Conservation (phyloP, 2,329 filamentous ascomycete species). For the Pezizomycotina sp. region DNA sequence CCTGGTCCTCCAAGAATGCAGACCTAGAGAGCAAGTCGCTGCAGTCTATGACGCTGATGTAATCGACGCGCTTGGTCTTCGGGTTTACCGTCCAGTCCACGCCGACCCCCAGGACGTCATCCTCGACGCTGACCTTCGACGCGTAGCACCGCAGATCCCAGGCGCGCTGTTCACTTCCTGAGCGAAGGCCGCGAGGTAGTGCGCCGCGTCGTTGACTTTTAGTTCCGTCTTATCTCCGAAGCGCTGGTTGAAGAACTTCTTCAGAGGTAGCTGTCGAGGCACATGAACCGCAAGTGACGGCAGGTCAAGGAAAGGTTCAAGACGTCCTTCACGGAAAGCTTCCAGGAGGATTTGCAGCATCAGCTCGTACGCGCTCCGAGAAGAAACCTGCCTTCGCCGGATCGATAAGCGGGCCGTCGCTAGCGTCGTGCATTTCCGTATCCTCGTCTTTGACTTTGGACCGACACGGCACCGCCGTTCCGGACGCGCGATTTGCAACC, state of each 20-base stretch:
- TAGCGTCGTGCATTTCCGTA: constrained; percentile 3
- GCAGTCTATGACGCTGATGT: constrained; percentile 18
- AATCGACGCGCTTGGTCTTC: constrained; percentile 17
- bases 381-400: constrained; percentile 10
- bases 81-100: constrained; percentile 16
- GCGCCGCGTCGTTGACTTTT: constrained; percentile 11
- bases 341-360: constrained; percentile 16
- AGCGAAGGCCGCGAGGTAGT: constrained; percentile 13
- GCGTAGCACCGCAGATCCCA: constrained; percentile 19
- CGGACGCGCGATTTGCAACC: constrained; percentile 2
- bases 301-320: constrained; percentile 11
- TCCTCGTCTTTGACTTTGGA: constrained; percentile 2
- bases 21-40: constrained; percentile 15
- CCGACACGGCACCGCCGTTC: constrained; percentile 5
- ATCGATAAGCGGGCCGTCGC: constrained; percentile 9
- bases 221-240: constrained; percentile 10
- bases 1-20: constrained; percentile 10
- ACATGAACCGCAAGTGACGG: constrained; percentile 13
- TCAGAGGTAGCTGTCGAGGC: constrained; percentile 17
- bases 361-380: constrained; percentile 13
- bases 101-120: constrained; percentile 13
- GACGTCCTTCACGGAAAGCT: constrained; percentile 7
- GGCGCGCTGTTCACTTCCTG: constrained; percentile 15
- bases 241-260: constrained; percentile 16
- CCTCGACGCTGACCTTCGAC: constrained; percentile 15